Conservation (phyloP, 768 basidiomycete species). For the Boletus patriciae region DNA sequence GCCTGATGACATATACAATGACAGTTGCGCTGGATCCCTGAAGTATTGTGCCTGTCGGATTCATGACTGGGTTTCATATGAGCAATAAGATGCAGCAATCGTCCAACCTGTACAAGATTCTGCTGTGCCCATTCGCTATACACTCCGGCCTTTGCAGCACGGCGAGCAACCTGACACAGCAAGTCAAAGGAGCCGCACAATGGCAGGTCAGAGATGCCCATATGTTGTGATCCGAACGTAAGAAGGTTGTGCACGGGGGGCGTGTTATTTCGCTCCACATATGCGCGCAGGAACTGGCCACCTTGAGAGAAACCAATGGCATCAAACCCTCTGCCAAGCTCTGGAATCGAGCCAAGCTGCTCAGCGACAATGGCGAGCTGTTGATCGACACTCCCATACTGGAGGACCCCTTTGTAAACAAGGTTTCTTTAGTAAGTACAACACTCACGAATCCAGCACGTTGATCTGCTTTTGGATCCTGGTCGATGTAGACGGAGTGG, state of each 20-base stretch:
- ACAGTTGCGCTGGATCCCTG: constrained; percentile 66
- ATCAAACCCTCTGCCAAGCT: constrained; percentile 73
- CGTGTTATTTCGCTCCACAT: constrained; percentile 70
- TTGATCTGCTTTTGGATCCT: constrained; percentile 60
- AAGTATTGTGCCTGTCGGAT: constrained; percentile 75
- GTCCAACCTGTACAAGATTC: constrained; percentile 66
- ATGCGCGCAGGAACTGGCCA: constrained; percentile 86
- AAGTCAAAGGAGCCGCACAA: constrained; percentile 63
- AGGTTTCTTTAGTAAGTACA: not conserved
- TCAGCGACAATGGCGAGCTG: constrained; percentile 65
- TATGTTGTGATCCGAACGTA: constrained; percentile 86
- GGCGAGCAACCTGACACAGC: constrained; percentile 65
- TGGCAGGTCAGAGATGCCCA: constrained; percentile 81
- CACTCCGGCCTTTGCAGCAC: constrained; percentile 59
- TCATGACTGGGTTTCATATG: not conserved
- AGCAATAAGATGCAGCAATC: not conserved
- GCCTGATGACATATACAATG: constrained; percentile 57
- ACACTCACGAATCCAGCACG: constrained; percentile 69
- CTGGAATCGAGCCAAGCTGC: constrained; percentile 62
- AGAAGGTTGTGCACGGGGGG: constrained; percentile 80
- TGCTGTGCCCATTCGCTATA: constrained; percentile 76
- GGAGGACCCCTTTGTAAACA: constrained; percentile 2
- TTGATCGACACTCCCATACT: constrained; percentile 79
- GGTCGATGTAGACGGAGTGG: constrained; percentile 68
- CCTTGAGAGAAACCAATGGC: constrained; percentile 90